These are phyloP conservation scores for Inonotus obliquus DNA, from an alignment of 1,284 basidiomycete genomes.

Conservation along the genomic window DNA sequence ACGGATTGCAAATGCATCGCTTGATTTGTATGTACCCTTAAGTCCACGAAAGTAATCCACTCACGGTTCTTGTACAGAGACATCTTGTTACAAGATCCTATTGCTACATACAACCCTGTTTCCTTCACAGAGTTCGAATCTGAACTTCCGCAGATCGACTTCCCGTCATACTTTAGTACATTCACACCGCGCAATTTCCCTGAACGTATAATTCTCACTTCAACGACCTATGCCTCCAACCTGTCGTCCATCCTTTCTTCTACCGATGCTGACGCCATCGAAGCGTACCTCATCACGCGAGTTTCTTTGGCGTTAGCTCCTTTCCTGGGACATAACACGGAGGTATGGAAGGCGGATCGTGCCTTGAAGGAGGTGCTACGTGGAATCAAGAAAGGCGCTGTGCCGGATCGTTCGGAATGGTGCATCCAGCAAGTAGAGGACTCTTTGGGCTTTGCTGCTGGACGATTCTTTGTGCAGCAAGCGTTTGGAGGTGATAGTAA, in stretches of 20 bases:
- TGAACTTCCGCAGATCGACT: constrained; percentile 74
- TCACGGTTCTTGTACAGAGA: constrained; percentile 39
- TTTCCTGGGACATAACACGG: constrained; percentile 67
- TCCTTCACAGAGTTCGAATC: constrained; percentile 65
- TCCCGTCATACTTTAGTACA: constrained; percentile 79
- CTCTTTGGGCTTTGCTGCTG: constrained; percentile 69
- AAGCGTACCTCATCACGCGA: constrained; percentile 81
- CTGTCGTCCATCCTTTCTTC: constrained; percentile 69
- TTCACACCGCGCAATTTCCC: constrained; percentile 82
- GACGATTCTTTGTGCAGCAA: constrained; percentile 81
- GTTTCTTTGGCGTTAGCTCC: constrained; percentile 63
- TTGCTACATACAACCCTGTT: constrained; percentile 87
- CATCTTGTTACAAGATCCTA: constrained; percentile 69
- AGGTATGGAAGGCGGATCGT: constrained; percentile 71
- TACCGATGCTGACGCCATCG: constrained; percentile 70
- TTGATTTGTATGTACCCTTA: constrained; percentile 59
- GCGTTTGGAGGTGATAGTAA: constrained; percentile 83
- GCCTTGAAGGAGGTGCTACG: constrained; percentile 66
- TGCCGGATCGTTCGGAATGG: constrained; percentile 78
- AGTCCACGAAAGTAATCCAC: constrained; percentile 3
- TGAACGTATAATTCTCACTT: constrained; percentile 72
- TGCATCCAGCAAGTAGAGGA: constrained; percentile 62
- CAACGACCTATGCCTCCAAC: constrained; percentile 73
- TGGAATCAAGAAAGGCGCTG: constrained; percentile 85
- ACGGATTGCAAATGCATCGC: constrained; percentile 73